These are phyloP conservation scores for Kurtzmaniella natalensis DNA, from an alignment of 1,139 yeast genomes.

Conservation along the genomic window DNA sequence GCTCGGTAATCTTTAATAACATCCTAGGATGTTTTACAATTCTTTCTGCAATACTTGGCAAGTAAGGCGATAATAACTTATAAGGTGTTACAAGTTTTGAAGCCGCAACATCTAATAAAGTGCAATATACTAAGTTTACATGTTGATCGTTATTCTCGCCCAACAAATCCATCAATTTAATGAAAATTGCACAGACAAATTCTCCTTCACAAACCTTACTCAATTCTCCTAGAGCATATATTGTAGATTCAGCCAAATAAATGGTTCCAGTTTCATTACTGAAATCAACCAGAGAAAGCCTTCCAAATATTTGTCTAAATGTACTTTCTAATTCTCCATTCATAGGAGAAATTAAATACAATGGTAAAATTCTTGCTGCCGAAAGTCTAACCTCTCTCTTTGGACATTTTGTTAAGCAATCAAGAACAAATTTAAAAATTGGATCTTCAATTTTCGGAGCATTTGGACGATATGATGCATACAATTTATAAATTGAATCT, in stretches of 20 bases:
- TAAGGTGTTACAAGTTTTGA: slow-evolving; percentile 52
- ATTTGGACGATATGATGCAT: slow-evolving; percentile 43
- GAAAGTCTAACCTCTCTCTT: slow-evolving; percentile 53
- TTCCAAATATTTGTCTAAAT: slow-evolving; percentile 33
- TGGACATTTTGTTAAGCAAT: slow-evolving; percentile 18
- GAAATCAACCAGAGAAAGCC: slow-evolving; percentile 33
- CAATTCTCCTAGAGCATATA: slow-evolving; percentile 57
- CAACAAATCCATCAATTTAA: slow-evolving; percentile 55
- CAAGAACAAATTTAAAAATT: slow-evolving; percentile 20
- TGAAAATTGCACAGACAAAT: slow-evolving; percentile 54
- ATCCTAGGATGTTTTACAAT: slow-evolving; percentile 60
- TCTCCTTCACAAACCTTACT: slow-evolving; percentile 59
- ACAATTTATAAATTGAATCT: slow-evolving; percentile 41
- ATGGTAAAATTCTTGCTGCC: slow-evolving; percentile 44
- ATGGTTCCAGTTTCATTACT: slow-evolving; percentile 17
- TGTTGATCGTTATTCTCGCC: slow-evolving; percentile 60
- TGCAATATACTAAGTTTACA: slow-evolving; percentile 59
- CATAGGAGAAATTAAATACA: slow-evolving; percentile 30
- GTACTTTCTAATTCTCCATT: slow-evolving; percentile 29
- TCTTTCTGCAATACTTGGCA: slow-evolving; percentile 68
- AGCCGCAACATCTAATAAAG: slow-evolving; percentile 45
- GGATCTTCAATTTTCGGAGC: slow-evolving; percentile 16
- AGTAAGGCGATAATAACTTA: slow-evolving; percentile 71
- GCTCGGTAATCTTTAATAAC: slow-evolving; percentile 55
- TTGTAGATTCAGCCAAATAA: slow-evolving; percentile 59